Base-by-base conservation (phyloP, 2,329 filamentous ascomycete genomes). In the Plenodomus tracheiphilus region DNA sequence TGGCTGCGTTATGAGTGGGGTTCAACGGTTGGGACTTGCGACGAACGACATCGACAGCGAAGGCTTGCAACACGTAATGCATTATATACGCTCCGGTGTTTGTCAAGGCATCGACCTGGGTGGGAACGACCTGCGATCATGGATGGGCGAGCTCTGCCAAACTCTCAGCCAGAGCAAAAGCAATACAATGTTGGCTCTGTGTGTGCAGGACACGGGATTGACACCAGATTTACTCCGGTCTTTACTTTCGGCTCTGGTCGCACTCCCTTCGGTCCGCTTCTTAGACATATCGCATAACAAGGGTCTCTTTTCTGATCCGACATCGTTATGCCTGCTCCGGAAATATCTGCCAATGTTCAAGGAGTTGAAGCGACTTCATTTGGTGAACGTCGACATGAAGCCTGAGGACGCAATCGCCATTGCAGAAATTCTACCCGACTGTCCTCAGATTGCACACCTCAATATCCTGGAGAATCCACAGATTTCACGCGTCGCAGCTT, bases 241-340 rank as follows among this genome's bases (percentile, higher is more conserved):
- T 45, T 78, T 97, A 11, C 80, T 97, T 42, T 90, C 91, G 4
- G 84, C 84, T 6, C 74, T 97, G 45, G 79, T 82, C 20, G 84
- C 81, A 57, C 76, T 97, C 47, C 79, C 81, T 2, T 83, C 87
- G 55, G 87, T 97, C 66, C 85, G 89, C 17, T 97, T 97, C 67
- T 84, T 99, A 50, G 94, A 97, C 69, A 78, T 99, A 30, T 96
- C 91, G 4, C 91, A 96, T 64, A 97, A 97, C 61, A 88, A 81
- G 25, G 85, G 84, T 17, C 79, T 99, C 15, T 96, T 96, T 67
- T 82, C 85, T 43, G 79, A 87, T 36, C 86, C 88, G n/a, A 91
- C 84, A 63, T 88, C 89, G 2, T 79, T 94, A 28, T 81, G 82
- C 4, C 75, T 91, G 3, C 78, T 97, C 46, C 82, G 94, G 61